Evolutionary conservation across 305 asterid species (phyloP).

Genomic region (Stenogyne calaminthoides): DNA sequence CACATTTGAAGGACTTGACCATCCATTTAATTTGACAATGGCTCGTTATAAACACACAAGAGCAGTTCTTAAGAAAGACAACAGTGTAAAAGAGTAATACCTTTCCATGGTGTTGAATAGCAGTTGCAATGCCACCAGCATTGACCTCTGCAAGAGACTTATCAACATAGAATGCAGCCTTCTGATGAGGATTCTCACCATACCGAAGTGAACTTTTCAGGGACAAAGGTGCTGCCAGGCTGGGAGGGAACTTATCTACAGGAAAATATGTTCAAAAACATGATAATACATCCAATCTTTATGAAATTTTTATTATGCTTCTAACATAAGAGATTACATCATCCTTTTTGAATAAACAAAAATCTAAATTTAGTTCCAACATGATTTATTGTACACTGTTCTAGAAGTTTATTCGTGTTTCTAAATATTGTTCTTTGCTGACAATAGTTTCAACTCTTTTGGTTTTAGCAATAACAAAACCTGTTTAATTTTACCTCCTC

Average conservation of each 20-base stretch:
- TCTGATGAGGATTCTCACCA: slow-evolving; percentile 99
- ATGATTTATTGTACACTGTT: slow-evolving; percentile 6
- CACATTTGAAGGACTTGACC: neutral
- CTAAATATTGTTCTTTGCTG: neutral
- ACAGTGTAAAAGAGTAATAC: slow-evolving; percentile 33
- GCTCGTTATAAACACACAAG: too few relatives aligned
- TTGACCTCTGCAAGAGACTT: slow-evolving; percentile 93
- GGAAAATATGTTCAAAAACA: slow-evolving; percentile 24
- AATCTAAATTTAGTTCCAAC: slow-evolving; percentile 9
- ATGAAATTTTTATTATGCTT: neutral
- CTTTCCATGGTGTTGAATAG: slow-evolving; percentile 95
- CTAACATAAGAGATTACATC: neutral
- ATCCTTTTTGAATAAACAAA: neutral
- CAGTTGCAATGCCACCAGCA: slow-evolving; percentile 94
- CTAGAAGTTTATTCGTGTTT: slow-evolving; percentile 1
- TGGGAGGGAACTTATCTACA: slow-evolving; percentile 82
- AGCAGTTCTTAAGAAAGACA: neutral
- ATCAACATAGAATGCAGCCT: slow-evolving; percentile 90
- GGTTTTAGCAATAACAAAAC: slow-evolving; percentile 15
- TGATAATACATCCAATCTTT: neutral
- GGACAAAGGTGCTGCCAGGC: slow-evolving; percentile 73
- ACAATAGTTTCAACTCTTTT: slow-evolving; percentile 1
- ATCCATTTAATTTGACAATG: neutral
- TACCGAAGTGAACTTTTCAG: slow-evolving; percentile 86
- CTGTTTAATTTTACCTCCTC: slow-evolving; percentile 52